Evolutionary conservation across 2,329 filamentous ascomycete genomes (phyloP), one percentile per base, ranked within the genome.

Genomic region (Penicillium sp.): DNA sequence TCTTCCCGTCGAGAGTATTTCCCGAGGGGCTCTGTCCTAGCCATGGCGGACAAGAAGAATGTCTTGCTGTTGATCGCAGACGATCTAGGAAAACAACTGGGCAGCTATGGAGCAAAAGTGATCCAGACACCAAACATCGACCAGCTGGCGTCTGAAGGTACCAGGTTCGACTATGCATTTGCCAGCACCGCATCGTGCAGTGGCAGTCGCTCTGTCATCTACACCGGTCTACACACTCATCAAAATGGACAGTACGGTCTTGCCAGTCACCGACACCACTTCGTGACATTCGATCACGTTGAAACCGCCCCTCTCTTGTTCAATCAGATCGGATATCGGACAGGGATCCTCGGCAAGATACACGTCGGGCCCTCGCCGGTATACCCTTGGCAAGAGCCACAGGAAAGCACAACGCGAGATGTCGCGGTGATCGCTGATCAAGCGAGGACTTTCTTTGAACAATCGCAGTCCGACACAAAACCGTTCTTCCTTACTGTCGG

Each of bases 211-310:
- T 75, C 77, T 0, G 73, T 74, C 16, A 74, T 81, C 20, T 81
- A 80, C 62, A 80, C 77, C 0, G 78, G 79, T 3, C 66, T 79
- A 0, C 78, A 81, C 53, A 79, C 77, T 0, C 66, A 69, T 45
- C 58, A 81, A 54, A 80, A 76, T 51, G 78, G 78, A 1, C 72
- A 77, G 57, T 80, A 80, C 49, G 79, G 78, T 1, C 70, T 80
- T 4, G 65, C 68, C 5, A 65, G 66, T 23, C 65, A 68, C 9
- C 60, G 63, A 45, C 69, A 73, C 58, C 74, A 78, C 57, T 81
- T 81, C 50, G 64, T 69, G 59, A 80, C 75, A 0, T 76, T 74
- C 57, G 70, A 77, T 45, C 66, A 77, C 57, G 65, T 80, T 26
- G 70, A 79, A 47, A 76, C 75, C 0, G 64, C 67, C 0, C 78